phyloP scores from a whole-genome alignment of 2,329 filamentous ascomycete species.

The Anthostomella pinea region DNA sequence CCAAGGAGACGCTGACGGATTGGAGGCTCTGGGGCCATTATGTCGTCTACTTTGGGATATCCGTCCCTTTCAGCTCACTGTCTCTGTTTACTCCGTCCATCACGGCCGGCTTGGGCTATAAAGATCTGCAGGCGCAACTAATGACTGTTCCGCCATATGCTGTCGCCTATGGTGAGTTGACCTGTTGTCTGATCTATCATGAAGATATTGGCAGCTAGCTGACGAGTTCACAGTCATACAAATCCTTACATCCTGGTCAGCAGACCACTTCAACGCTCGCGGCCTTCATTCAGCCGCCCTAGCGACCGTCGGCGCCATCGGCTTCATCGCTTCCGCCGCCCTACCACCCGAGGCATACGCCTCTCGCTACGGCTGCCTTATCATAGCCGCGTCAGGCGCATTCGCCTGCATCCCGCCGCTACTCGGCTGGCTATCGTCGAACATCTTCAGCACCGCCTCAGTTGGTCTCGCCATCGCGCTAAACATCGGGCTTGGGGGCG shows the following conservation, averaged over 20 bases:
- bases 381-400: conserved; percentile 62
- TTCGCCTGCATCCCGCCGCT: conserved; percentile 69
- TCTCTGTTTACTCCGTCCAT: conserved; percentile 55
- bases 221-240: conserved; percentile 25
- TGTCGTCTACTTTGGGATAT: conserved; percentile 44
- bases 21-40: conserved; percentile 68
- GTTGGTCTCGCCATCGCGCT: conserved; percentile 68
- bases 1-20: conserved; percentile 65
- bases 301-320: conserved; percentile 43
- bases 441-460: conserved; percentile 62
- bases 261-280: conserved; percentile 59
- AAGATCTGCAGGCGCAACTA: conserved; percentile 51
- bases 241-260: conserved; percentile 53
- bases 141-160: conserved; percentile 68
- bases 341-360: conserved; percentile 59
- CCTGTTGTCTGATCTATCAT: not conserved
- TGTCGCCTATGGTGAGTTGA: conserved; percentile 39
- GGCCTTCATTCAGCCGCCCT: conserved; percentile 43
- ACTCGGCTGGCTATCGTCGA: conserved; percentile 66
- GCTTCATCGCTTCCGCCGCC: conserved; percentile 60
- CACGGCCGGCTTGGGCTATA: conserved; percentile 42
- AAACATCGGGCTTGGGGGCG: conserved; percentile 64
- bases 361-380: conserved; percentile 65
- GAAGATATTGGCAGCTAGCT: conserved; percentile 1
- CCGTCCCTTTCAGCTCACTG: conserved; percentile 33